Base-by-base conservation (phyloP, 2,329 filamentous ascomycete species). In the Diaporthe caulivora region DNA sequence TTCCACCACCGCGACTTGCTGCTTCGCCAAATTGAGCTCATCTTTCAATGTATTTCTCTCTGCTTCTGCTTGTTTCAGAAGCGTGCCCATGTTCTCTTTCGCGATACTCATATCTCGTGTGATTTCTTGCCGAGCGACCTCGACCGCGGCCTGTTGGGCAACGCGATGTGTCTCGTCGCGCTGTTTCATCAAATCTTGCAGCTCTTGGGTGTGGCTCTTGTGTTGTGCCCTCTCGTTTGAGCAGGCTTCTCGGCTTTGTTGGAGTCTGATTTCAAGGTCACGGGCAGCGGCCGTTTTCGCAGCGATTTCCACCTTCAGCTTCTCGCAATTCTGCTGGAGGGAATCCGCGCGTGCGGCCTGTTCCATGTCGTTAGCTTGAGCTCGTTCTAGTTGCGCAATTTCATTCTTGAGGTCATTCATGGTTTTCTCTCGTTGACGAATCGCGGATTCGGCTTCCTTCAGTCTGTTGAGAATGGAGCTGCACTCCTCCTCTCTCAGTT, bases 51-150 rank as follows among this genome's bases (percentile, higher is more conserved):
- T 65, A 31, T 67, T 68, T 13, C 75, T 76, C n/a, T 78, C 76
- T 24, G 72, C 44, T 54, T 78, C 74, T 9, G 76, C 73, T 34
- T 79, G 76, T 47, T 75, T 68, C 13, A 83, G 75, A 21, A 31
- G 72, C 13, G 78, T 77, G 44, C 81, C 77, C 13, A 79, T 75
- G 9, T 79, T 77, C 42, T 78, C 74, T 26, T 79, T 75, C 24
- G 81, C 72, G 15, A 72, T 75, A 26, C 78, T 76, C 49, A 82
- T 75, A 24, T 77, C 78, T n/a, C 72, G 62, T n/a, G 79, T 77
- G n/a, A 81, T 80, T 73, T 84, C 79, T 11, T 71, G 75, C 1
- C 80, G 79, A 29, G 81, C 82, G 18, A 76, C 74, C 40, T 81
- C 75, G 1, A 80, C 71, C 18, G 82, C 80, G 40, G 78, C 71